A percentile compares a stretch with the other conserved stretches of the same genome.
Conservation (phyloP, 192 early-diverging fungal species). For the Irineochytrium annulatum region DNA sequence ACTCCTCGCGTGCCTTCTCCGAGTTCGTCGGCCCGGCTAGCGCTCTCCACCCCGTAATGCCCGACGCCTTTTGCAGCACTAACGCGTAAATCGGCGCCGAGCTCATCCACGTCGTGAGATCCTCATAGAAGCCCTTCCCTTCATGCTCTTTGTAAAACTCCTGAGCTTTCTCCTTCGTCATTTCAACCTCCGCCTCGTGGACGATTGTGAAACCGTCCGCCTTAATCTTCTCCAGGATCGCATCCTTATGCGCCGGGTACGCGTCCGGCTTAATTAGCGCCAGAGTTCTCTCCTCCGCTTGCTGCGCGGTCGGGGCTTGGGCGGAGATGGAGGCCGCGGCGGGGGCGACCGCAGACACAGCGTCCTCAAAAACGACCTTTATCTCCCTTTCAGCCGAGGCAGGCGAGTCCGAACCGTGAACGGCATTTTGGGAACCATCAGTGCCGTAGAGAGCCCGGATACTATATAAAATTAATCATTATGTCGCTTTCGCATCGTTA, state of each 20-base stretch:
- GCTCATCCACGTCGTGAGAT: conserved; percentile 54
- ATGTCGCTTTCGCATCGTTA: neutral
- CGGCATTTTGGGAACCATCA: conserved; percentile 50
- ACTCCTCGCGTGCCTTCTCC: conserved; percentile 37
- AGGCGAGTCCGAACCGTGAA: conserved; percentile 58
- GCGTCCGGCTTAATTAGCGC: conserved; percentile 52
- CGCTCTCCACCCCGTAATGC: conserved; percentile 40
- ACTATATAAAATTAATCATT: conserved; percentile 14
- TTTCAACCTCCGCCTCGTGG: conserved; percentile 38
- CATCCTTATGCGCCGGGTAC: conserved; percentile 44
- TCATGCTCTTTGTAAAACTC: conserved; percentile 52
- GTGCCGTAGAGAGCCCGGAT: conserved; percentile 53
- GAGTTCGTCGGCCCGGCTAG: conserved; percentile 53
- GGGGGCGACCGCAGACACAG: conserved; percentile 14
- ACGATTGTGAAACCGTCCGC: conserved; percentile 45
- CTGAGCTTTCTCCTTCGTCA: conserved; percentile 34
- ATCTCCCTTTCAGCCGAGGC: conserved; percentile 41
- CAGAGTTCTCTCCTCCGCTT: conserved; percentile 32
- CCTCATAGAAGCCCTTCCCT: conserved; percentile 44
- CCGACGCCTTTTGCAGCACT: conserved; percentile 44
- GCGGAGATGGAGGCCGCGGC: neutral
- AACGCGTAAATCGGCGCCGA: conserved; percentile 54
- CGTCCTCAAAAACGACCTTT: conserved; percentile 39
- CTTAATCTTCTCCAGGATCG: conserved; percentile 37
- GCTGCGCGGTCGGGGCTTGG: conserved; percentile 12